Base-by-base conservation (phyloP, 2,329 filamentous ascomycete genomes). In the Dactylella cylindrospora region DNA sequence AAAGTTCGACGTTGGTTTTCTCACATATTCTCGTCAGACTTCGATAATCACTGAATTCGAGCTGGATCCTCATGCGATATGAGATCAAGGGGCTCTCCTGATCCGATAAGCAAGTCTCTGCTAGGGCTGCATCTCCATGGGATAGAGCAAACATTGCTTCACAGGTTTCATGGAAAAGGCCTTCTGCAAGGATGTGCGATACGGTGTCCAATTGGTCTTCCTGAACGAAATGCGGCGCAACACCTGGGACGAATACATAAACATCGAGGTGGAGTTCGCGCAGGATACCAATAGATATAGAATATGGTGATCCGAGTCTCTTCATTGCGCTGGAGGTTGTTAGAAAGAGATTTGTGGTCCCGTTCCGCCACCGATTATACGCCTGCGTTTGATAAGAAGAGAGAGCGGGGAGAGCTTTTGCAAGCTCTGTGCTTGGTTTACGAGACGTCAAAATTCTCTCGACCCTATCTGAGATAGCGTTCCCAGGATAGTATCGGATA, bases 151-250 rank as follows among this genome's bases (percentile, higher is more conserved):
- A 61, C 15, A 69, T 66, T 2, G 69, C 67, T 6, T 71, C 68
- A 3, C 71, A 68, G 3, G 69, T 68, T 46, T 74, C 72, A 52
- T 73, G 72, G 2, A 74, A 55, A n/a, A 73, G 66, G 3, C 69
- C 69, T 57, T 74, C 73, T 3, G 71, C 64, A 9, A 66, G 36
- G 13, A 70, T 54, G 51, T 66, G 35, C 6, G 50, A 45, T 5
- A 53, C 36, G 5, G 46, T 36, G 31, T 62, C 57, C 2, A 36
- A 31, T 45, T 62, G 50, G 19, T 54, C 57, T 3, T 50, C 49
- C 32, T 53, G 57, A 8, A 62, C 50, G n/a, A 53, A 53, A 9
- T 33, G 10, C 1, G 57, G 57, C 2, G 35, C 44, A 8, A 54
- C 50, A 9, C 57, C 57, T 1, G 57, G 57, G 3, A 62, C 57